Conservation (phyloP, 1,284 basidiomycete genomes). For the Trametes hirsuta region DNA sequence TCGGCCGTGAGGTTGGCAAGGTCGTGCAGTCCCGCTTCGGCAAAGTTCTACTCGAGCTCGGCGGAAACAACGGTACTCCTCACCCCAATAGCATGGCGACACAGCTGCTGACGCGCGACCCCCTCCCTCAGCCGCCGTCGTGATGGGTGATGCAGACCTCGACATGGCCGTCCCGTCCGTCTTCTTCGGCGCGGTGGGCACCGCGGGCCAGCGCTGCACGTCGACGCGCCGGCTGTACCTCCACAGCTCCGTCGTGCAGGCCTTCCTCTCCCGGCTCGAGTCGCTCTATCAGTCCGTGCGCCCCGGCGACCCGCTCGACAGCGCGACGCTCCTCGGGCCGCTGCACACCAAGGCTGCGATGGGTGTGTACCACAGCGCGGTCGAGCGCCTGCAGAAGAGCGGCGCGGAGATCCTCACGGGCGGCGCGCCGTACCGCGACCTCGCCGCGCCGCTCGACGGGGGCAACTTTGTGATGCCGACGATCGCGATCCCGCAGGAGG, state of each 20-base stretch:
- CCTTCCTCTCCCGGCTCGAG: slow-evolving; percentile 77
- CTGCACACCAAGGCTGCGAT: slow-evolving; percentile 77
- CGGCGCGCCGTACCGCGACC: slow-evolving; percentile 52
- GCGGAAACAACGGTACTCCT: slow-evolving; percentile 86
- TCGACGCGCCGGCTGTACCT: slow-evolving; percentile 90
- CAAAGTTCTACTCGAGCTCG: slow-evolving; percentile 87
- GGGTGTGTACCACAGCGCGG: slow-evolving; percentile 64
- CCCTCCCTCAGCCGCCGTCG: slow-evolving; percentile 70
- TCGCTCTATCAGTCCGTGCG: slow-evolving; percentile 70
- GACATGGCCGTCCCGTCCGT: slow-evolving; percentile 86
- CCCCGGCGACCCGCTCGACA: slow-evolving; percentile 83
- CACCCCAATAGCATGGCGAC: not conserved
- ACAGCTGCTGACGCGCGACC: not conserved
- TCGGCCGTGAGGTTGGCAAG: slow-evolving; percentile 84
- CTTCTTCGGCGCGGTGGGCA: slow-evolving; percentile 94
- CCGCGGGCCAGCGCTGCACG: slow-evolving; percentile 94
- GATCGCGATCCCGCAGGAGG: slow-evolving; percentile 70
- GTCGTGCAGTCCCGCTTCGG: slow-evolving; percentile 82
- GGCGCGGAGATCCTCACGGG: slow-evolving; percentile 82
- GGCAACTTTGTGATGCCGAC: slow-evolving; percentile 92
- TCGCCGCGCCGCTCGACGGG: slow-evolving; percentile 49
- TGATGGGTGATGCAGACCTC: slow-evolving; percentile 93
- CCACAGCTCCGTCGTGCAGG: slow-evolving; percentile 76
- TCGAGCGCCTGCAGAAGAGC: slow-evolving; percentile 64
- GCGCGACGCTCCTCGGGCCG: slow-evolving; percentile 82